phyloP scores from a whole-genome alignment of 1,139 yeast genomes.

The Eremothecium gossypii region DNA sequence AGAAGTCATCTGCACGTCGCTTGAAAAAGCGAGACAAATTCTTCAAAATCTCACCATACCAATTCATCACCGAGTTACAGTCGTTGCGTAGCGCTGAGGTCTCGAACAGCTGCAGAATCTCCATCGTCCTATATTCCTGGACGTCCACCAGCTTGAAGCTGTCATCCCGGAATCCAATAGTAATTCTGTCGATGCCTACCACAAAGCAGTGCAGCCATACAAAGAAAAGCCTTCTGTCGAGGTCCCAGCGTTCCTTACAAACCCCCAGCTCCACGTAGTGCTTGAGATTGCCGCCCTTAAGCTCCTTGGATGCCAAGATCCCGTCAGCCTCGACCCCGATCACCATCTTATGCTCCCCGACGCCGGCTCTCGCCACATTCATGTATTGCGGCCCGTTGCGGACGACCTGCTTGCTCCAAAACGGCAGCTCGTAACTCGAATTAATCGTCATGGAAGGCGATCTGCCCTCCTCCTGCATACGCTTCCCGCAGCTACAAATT shows the following conservation, averaged over 20 bases:
- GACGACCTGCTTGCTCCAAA: conserved; percentile 63
- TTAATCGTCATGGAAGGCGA: too few species aligned
- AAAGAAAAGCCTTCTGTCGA: conserved; percentile 63
- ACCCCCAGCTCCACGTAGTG: conserved; percentile 89
- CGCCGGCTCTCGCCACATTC: conserved; percentile 72
- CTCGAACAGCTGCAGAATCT: conserved; percentile 53
- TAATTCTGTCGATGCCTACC: conserved; percentile 66
- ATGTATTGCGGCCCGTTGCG: conserved; percentile 70
- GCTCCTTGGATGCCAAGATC: conserved; percentile 71
- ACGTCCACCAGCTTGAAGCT: conserved; percentile 50
- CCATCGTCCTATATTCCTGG: conserved; percentile 70
- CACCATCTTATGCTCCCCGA: conserved; percentile 59
- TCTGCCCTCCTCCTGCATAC: too few species aligned
- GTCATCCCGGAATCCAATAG: conserved; percentile 83
- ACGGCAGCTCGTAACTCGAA: too few species aligned
- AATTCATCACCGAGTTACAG: too few species aligned
- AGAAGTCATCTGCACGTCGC: conserved; percentile 58
- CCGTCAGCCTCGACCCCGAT: conserved; percentile 92
- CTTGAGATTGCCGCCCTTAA: conserved; percentile 39
- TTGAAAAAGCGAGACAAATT: too few species aligned
- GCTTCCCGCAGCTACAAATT: too few species aligned
- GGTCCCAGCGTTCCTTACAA: too few species aligned
- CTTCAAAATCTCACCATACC: too few species aligned
- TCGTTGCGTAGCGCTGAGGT: too few species aligned
- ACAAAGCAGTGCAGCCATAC: conserved; percentile 94